Conservation (phyloP, 345 rosid species). For the Eucalyptus tenuipes region DNA sequence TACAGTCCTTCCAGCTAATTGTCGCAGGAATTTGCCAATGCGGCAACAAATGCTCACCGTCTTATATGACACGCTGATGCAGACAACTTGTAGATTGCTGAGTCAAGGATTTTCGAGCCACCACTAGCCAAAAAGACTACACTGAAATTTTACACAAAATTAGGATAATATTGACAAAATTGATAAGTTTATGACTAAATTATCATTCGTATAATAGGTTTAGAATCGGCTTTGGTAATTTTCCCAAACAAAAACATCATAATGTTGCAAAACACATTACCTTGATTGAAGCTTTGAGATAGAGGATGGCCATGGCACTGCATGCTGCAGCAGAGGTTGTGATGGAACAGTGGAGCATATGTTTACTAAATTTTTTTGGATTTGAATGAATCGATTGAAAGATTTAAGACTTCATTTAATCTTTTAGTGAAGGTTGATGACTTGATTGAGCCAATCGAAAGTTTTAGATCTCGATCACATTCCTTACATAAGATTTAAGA, state of each 20-base stretch:
- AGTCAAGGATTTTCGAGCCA: fast-evolving
- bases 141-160: background rate
- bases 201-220: background rate
- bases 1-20: background rate
- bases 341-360: background rate
- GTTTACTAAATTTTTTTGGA: background rate
- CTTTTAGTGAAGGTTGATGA: background rate
- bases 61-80: fast-evolving
- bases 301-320: background rate
- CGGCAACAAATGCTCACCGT: fast-evolving
- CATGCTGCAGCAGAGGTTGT: background rate
- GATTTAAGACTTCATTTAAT: background rate
- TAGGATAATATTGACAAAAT: background rate
- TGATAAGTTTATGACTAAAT: background rate
- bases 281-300: background rate
- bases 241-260: background rate
- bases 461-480: background rate
- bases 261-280: background rate
- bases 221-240: background rate
- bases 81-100: fast-evolving
- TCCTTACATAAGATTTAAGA: background rate
- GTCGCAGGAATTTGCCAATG: background rate
- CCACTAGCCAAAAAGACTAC: background rate
- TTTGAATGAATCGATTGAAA: background rate
- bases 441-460: background rate